phyloP scores from a whole-genome alignment of 768 basidiomycete species.

The Tricholoma saponaceum region DNA sequence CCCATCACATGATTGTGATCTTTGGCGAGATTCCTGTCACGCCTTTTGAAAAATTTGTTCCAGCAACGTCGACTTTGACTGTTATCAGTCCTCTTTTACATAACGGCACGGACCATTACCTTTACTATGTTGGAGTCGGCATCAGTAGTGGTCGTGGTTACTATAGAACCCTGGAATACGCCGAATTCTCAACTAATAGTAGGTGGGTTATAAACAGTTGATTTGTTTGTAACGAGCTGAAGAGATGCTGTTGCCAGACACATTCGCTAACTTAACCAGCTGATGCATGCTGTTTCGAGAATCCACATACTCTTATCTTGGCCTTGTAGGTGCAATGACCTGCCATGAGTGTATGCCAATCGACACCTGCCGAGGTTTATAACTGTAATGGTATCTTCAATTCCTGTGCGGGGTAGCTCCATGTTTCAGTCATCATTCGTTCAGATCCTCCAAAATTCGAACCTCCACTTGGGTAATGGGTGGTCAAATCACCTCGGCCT shows the following conservation, averaged over 20 bases:
- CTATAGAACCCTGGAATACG: no score
- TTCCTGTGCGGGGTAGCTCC: background rate
- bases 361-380: background rate
- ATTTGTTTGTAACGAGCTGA: no score
- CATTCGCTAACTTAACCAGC: background rate
- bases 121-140: no score
- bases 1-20: constrained; percentile 20
- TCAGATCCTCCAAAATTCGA: background rate
- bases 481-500: background rate
- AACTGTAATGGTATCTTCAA: background rate
- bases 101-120: no score
- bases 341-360: background rate
- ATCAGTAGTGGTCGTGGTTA: no score
- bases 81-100: no score
- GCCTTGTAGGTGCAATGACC: no score
- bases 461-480: background rate
- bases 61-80: no score
- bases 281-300: no score
- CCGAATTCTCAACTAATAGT: no score
- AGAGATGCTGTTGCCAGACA: background rate
- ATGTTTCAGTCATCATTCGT: background rate
- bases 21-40: constrained; percentile 14
- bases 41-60: background rate
- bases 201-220: no score
- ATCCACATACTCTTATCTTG: no score